Base-by-base conservation (phyloP, 306 rosid genomes). In the Alnus rubra region DNA sequence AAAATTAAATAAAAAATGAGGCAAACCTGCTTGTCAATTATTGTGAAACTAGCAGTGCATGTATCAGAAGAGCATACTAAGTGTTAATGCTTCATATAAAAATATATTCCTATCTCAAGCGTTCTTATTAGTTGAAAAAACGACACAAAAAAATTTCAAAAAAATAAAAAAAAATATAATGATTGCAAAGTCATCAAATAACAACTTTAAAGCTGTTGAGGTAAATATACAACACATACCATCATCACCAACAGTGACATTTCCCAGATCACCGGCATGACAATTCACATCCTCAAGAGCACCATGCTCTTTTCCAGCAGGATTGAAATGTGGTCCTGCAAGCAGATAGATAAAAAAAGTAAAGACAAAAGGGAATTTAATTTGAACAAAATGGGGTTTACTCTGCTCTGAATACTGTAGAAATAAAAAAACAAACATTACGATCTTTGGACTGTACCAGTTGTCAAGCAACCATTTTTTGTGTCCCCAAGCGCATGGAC, bases 261-360 rank as follows among this genome's bases (percentile, higher is more conserved):
- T 96, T 84, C 99, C 99, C 30, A 96, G 88, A 88, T 96, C 99
- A 69, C 99, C 99, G 76, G 98, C 97, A 83, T 93, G 99, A 18
- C 99, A 97, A 74, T 1, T 75, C 76, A 64, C 92, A 62, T 96
- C 99, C 51, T 79, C 92, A 52, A 97, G 99, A 37, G 97, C 84
- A 79, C 99, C 99, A 19, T 96, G 99, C 63, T 91, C 97, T 80
- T 90, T 90, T 70, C 75, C 67, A 74, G 80, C 76, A 74, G 98
- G 99, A 74, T 96, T 93, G 82, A 87, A 96, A 82, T 96, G 99
- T 3, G 98, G 84, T 72, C 99, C 99, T 96, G 80, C 69, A 71
- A 76, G 18, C 23, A 74, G 12, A 42, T 55, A 30, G 30, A 53
- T 12, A 19, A 45, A 81, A 49, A 82, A 39, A 0, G 51, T 47